These are phyloP conservation scores for Setaria viridis DNA, from an alignment of 202 grass and related monocot species.

Conservation along the genomic window DNA sequence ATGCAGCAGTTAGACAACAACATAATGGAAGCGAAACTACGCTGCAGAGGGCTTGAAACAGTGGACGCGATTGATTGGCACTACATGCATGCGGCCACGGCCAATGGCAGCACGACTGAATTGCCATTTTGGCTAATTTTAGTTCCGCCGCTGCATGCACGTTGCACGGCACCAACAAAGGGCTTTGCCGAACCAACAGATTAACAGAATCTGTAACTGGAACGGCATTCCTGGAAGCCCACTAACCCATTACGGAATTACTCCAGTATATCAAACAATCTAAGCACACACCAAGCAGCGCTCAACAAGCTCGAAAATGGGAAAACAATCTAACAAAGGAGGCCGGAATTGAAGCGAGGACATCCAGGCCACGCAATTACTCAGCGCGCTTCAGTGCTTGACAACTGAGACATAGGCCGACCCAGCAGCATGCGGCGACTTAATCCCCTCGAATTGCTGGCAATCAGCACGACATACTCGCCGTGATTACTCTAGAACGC, in stretches of 20 bases:
- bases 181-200: neutral
- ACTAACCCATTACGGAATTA: neutral
- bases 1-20: neutral
- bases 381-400: neutral
- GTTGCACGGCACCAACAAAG: neutral
- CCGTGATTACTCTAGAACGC: neutral
- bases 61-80: no score
- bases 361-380: neutral
- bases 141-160: no score
- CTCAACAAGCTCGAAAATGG: neutral
- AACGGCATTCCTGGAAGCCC: neutral
- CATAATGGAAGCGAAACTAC: no score
- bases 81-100: neutral
- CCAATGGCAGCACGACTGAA: neutral
- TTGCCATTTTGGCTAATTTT: neutral
- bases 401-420: neutral
- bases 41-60: neutral
- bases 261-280: neutral
- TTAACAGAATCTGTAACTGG: neutral
- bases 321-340: neutral
- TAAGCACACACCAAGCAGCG: neutral
- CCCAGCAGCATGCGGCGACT: neutral
- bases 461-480: neutral
- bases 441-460: neutral
- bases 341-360: neutral